These are phyloP conservation scores for Aspergillus versicolor DNA, from an alignment of 2,329 filamentous ascomycete genomes.

Conservation along the genomic window DNA sequence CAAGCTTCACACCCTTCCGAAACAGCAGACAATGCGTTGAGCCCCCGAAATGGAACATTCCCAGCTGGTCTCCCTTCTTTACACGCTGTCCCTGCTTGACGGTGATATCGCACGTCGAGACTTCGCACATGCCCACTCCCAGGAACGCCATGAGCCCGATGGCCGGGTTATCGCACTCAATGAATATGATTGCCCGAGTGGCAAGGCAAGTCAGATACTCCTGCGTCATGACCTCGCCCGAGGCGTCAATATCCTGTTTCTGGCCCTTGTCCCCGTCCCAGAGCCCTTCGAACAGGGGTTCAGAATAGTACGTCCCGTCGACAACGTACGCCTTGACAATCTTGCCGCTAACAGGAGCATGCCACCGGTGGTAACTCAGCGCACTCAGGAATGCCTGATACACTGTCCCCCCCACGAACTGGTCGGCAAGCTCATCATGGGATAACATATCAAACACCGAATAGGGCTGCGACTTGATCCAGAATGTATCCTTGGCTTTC, in stretches of 20 bases:
- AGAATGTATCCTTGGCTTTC: slow-evolving; percentile 62
- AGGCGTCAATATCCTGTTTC: slow-evolving; percentile 25
- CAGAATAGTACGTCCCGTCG: slow-evolving; percentile 68
- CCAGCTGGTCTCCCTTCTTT: slow-evolving; percentile 68
- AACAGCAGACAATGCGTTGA: slow-evolving; percentile 70
- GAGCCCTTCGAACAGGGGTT: slow-evolving; percentile 54
- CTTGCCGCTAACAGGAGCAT: slow-evolving; percentile 64
- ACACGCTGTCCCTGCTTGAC: slow-evolving; percentile 65
- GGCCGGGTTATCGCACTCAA: slow-evolving; percentile 65
- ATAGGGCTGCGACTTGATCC: slow-evolving; percentile 69
- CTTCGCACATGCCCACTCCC: slow-evolving; percentile 74
- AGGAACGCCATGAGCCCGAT: slow-evolving; percentile 71
- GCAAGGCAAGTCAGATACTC: slow-evolving; percentile 68
- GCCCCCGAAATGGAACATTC: slow-evolving; percentile 82
- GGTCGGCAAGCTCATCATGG: slow-evolving; percentile 49
- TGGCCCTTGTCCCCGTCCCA: slow-evolving; percentile 27
- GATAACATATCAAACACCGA: slow-evolving; percentile 64
- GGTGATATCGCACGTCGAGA: slow-evolving; percentile 70
- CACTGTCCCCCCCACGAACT: slow-evolving; percentile 64
- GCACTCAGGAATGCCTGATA: slow-evolving; percentile 71
- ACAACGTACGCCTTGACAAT: slow-evolving; percentile 58
- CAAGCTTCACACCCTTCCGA: slow-evolving; percentile 30
- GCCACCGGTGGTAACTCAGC: slow-evolving; percentile 71
- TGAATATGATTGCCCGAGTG: slow-evolving; percentile 67
- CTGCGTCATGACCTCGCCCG: slow-evolving; percentile 48